Evolutionary conservation across 306 rosid genomes (phyloP).

Genomic region (Hippophae tibetana): DNA sequence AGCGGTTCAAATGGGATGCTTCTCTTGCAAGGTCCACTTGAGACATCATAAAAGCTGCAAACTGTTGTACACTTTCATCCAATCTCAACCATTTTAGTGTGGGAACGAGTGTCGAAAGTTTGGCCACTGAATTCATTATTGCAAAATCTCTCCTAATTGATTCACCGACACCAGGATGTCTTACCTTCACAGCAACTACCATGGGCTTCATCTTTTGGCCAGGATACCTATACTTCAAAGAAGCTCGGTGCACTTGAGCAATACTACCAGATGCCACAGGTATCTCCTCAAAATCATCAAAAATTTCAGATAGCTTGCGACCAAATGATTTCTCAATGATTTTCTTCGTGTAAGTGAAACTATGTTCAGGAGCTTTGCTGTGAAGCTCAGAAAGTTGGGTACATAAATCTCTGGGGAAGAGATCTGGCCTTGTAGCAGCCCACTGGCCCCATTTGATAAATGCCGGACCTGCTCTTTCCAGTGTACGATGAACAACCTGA

Average conservation of each 20-base stretch:
- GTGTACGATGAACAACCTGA: conserved; percentile 60
- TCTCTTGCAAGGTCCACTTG: conserved; percentile 99
- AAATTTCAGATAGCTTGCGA: conserved; percentile 72
- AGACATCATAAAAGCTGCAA: conserved; percentile 98
- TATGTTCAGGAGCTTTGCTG: conserved; percentile 93
- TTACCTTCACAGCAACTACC: conserved; percentile 87
- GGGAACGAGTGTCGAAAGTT: conserved; percentile 64
- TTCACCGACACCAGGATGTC: conserved; percentile 99
- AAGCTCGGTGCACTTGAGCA: conserved; percentile 95
- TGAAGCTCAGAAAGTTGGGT: conserved; percentile 77
- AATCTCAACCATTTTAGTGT: conserved; percentile 87
- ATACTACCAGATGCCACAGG: conserved; percentile 99
- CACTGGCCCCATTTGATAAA: conserved; percentile 99
- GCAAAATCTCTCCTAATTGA: conserved; percentile 91
- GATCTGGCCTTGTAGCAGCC: conserved; percentile 99
- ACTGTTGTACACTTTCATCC: conserved; percentile 98
- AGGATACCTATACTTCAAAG: conserved; percentile 72
- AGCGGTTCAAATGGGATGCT: conserved; percentile 97
- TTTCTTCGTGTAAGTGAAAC: conserved; percentile 79
- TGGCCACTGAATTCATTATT: conserved; percentile 70
- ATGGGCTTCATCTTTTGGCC: conserved; percentile 70
- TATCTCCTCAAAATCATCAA: conserved; percentile 83
- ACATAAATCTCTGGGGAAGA: conserved; percentile 90
- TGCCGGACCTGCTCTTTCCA: conserved; percentile 91
- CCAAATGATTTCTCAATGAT: conserved; percentile 89